Evolutionary conservation across 164 flowering plant genomes (phyloP).

Genomic region (Macadamia tetraphylla): DNA sequence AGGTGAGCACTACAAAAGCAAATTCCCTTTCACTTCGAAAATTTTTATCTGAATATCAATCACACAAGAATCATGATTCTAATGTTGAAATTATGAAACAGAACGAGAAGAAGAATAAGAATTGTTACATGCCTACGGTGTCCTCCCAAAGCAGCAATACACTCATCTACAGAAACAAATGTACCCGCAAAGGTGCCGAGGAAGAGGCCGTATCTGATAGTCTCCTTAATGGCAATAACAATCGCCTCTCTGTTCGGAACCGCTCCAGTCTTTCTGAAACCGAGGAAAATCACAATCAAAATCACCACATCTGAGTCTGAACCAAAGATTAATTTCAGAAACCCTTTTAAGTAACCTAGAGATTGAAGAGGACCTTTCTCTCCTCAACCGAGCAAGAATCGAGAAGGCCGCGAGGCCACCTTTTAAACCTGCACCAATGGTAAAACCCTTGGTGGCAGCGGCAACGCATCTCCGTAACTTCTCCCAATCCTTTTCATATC

Average conservation of each 20-base stretch:
- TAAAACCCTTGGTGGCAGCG: constrained; percentile 79
- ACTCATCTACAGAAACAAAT: constrained; percentile 79
- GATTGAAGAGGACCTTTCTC: constrained; percentile 25
- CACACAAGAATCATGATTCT: not conserved
- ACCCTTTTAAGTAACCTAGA: not conserved
- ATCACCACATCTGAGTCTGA: not conserved
- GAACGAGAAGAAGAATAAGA: constrained; percentile 4
- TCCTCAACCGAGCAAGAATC: constrained; percentile 53
- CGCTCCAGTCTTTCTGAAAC: constrained; percentile 45
- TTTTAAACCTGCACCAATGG: constrained; percentile 88
- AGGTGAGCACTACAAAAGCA: constrained; percentile 2
- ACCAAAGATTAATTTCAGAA: not conserved
- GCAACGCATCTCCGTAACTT: constrained; percentile 46
- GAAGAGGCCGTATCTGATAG: constrained; percentile 82
- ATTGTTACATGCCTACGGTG: constrained; percentile 51
- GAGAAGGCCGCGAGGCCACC: constrained; percentile 86
- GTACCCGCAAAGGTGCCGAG: constrained; percentile 94
- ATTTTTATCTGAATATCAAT: too few species aligned
- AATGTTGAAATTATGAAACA: too few species aligned
- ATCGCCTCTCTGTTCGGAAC: constrained; percentile 48
- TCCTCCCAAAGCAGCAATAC: constrained; percentile 70
- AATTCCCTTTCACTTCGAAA: too few species aligned
- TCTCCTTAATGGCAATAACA: constrained; percentile 62
- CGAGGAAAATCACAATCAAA: constrained; percentile 2
- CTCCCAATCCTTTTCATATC: constrained; percentile 47